Evolutionary conservation across 2,329 filamentous ascomycete species (phyloP).

Genomic region (Fusarium multiceps): DNA sequence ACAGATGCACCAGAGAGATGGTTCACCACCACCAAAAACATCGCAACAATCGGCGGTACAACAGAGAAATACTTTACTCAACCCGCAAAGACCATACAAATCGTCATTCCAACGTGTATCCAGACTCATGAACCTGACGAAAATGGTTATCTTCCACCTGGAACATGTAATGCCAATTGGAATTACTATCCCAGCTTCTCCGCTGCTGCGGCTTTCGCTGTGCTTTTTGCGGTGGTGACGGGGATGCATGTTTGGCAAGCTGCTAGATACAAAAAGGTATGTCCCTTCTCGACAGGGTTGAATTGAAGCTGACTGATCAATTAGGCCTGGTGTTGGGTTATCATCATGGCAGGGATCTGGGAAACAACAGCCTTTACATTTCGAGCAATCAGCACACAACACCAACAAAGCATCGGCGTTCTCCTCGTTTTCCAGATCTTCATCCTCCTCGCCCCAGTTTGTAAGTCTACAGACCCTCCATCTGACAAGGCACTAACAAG

Average conservation of each 20-base stretch:
- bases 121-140: constrained; percentile 50
- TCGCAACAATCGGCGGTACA: constrained; percentile 35
- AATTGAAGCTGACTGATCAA: not conserved
- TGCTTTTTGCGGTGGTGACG: constrained; percentile 41
- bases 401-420: constrained; percentile 33
- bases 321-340: constrained; percentile 52
- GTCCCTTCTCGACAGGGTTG: constrained; percentile 1
- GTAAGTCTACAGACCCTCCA: not conserved
- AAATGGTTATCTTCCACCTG: constrained; percentile 50
- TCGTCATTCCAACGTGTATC: constrained; percentile 51
- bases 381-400: constrained; percentile 35
- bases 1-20: constrained; percentile 16
- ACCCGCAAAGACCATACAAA: constrained; percentile 48
- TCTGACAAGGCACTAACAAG: not conserved
- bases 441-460: constrained; percentile 39
- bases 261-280: constrained; percentile 37
- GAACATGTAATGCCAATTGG: constrained; percentile 48
- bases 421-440: constrained; percentile 42
- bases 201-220: constrained; percentile 46
- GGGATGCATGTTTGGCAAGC: constrained; percentile 40
- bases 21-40: constrained; percentile 48
- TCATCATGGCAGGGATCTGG: constrained; percentile 51
- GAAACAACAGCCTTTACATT: constrained; percentile 41
- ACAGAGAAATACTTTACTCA: constrained; percentile 38
- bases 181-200: constrained; percentile 50